phyloP scores from a whole-genome alignment of 805 yeast genomes.

The Barnettozyma wickerhamii region DNA sequence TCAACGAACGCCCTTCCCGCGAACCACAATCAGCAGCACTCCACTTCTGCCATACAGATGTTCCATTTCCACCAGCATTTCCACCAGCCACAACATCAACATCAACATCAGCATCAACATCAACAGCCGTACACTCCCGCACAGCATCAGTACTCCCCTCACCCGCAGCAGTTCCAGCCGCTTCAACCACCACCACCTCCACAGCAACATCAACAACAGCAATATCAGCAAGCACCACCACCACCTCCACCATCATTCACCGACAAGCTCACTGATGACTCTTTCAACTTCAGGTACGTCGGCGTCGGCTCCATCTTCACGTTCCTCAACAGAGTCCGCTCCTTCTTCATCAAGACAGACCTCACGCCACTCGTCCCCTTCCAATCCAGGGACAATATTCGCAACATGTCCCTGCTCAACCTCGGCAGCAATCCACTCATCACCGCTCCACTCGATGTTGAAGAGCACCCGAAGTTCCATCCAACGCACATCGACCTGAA shows the following conservation, averaged over 20 bases:
- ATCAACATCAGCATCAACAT: no score
- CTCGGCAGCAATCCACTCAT: background rate
- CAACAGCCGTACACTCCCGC: no score
- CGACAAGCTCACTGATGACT: background rate
- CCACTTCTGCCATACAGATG: no score
- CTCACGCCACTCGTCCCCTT: background rate
- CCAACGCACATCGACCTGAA: background rate
- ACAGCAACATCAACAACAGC: background rate
- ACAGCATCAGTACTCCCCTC: no score
- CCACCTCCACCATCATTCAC: background rate
- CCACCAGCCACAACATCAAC: background rate
- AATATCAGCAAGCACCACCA: background rate
- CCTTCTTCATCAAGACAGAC: slow-evolving; percentile 23
- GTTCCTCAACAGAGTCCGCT: slow-evolving; percentile 32
- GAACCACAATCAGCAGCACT: no score
- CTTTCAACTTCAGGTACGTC: slow-evolving; percentile 9
- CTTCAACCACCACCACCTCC: no score
- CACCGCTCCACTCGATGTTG: background rate
- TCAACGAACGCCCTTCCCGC: no score
- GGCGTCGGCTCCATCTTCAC: slow-evolving; percentile 36
- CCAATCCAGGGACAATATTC: background rate
- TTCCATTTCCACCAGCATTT: no score
- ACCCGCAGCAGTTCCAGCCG: background rate
- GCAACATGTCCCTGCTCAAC: background rate
- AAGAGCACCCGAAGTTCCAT: background rate